phyloP scores from a whole-genome alignment of 2,329 filamentous ascomycete genomes.

The Aspergillus fumigatus region DNA sequence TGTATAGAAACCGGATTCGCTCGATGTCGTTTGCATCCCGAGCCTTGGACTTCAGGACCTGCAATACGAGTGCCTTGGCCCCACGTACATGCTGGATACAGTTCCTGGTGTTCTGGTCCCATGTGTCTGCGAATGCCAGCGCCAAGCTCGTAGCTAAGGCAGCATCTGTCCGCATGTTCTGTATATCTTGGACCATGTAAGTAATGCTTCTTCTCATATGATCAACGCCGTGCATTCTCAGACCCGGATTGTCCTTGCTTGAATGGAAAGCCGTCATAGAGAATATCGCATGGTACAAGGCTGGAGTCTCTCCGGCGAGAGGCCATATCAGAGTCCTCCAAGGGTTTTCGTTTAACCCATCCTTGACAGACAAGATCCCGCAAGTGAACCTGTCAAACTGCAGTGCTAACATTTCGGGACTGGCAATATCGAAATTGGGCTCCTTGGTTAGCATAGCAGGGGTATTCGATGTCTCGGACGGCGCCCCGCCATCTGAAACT shows the following conservation, averaged over 20 bases:
- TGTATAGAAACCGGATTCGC: slow-evolving; percentile 63
- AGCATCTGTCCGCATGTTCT: slow-evolving; percentile 60
- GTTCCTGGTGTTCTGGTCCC: slow-evolving; percentile 65
- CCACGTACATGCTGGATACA: slow-evolving; percentile 67
- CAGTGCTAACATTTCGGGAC: slow-evolving; percentile 58
- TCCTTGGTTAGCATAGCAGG: slow-evolving; percentile 38
- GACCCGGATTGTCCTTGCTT: slow-evolving; percentile 51
- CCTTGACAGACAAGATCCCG: slow-evolving; percentile 66
- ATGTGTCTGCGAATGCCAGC: slow-evolving; percentile 65
- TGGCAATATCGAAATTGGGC: slow-evolving; percentile 47
- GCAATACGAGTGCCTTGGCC: slow-evolving; percentile 59
- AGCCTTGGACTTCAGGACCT: slow-evolving; percentile 48
- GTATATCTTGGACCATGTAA: slow-evolving; percentile 55
- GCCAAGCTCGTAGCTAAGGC: slow-evolving; percentile 67
- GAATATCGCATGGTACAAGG: slow-evolving; percentile 63
- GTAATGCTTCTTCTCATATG: slow-evolving; percentile 64
- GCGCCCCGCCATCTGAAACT: slow-evolving; percentile 33
- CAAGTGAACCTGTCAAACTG: slow-evolving; percentile 64
- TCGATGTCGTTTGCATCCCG: slow-evolving; percentile 45
- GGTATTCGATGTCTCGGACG: slow-evolving; percentile 28
- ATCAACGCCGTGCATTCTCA: slow-evolving; percentile 61
- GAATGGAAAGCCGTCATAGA: slow-evolving; percentile 67
- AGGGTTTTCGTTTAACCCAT: slow-evolving; percentile 64
- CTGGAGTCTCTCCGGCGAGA: slow-evolving; percentile 58
- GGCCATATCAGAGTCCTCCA: slow-evolving; percentile 70